Conservation (phyloP, 768 basidiomycete species). For the Auricularia cornea region DNA sequence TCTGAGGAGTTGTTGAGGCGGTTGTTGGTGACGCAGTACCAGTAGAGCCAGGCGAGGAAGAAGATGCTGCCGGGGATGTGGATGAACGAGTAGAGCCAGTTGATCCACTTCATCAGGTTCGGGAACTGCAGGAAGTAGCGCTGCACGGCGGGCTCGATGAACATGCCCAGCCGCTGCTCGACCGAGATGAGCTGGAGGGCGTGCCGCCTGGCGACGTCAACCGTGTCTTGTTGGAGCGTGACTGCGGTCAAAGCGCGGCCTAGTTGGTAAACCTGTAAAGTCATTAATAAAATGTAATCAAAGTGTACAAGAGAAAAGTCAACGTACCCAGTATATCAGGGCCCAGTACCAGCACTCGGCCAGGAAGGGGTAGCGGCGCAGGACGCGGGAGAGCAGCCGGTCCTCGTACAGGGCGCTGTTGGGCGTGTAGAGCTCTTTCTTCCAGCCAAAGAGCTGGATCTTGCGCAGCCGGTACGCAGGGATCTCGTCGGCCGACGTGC, state of each 20-base stretch:
- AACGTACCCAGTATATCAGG: neutral
- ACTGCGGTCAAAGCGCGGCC: neutral
- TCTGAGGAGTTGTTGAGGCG: neutral
- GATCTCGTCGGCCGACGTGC: neutral
- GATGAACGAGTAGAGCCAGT: constrained; percentile 2
- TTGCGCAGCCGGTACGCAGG: neutral
- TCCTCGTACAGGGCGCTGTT: neutral
- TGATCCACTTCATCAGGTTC: neutral
- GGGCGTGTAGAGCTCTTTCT: neutral
- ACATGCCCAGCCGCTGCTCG: neutral
- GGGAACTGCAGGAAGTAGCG: neutral
- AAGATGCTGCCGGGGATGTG: constrained; percentile 1
- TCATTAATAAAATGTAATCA: too few relatives aligned
- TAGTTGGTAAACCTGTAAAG: neutral
- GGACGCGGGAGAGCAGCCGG: neutral
- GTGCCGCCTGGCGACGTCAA: neutral
- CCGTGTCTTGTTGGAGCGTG: neutral
- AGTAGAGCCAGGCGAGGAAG: neutral
- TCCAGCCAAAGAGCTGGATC: neutral
- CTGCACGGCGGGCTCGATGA: neutral
- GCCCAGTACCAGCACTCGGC: constrained; percentile 1
- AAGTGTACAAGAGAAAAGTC: neutral
- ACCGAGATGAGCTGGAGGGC: neutral
- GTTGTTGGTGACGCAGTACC: neutral
- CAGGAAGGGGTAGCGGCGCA: neutral